A percentile compares a stretch with the other conserved stretches of the same genome.
phyloP scores from a whole-genome alignment of 768 basidiomycete genomes.

The Chalciporus sphaerocephalus region DNA sequence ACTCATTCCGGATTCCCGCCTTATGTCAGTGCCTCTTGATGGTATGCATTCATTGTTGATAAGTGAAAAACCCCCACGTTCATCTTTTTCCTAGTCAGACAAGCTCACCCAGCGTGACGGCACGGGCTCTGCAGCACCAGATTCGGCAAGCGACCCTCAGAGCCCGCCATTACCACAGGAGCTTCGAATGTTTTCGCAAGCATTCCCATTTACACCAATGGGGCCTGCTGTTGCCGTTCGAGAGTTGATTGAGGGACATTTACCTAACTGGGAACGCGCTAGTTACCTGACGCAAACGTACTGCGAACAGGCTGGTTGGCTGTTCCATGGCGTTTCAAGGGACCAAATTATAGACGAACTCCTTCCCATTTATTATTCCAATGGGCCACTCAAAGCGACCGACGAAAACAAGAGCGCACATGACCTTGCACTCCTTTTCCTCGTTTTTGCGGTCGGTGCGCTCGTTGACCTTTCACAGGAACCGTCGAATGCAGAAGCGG shows the following conservation, averaged over 20 bases:
- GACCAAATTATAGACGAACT: conserved; percentile 44
- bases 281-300: conserved; percentile 42
- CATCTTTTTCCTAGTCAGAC: conserved; percentile 24
- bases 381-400: conserved; percentile 12
- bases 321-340: conserved; percentile 45
- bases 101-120: conserved; percentile 12
- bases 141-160: conserved; percentile 26
- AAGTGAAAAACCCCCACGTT: neutral
- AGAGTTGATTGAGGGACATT: conserved; percentile 47
- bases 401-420: conserved; percentile 45
- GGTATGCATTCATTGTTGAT: conserved; percentile 18
- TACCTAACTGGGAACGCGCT: conserved; percentile 53
- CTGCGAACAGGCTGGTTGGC: conserved; percentile 46
- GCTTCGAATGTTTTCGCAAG: conserved; percentile 47
- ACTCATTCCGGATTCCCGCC: conserved; percentile 6
- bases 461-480: conserved; percentile 36
- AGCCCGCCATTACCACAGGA: conserved; percentile 31
- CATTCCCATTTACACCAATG: conserved; percentile 63
- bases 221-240: conserved; percentile 45
- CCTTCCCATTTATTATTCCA: conserved; percentile 39
- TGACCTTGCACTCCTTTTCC: conserved; percentile 46
- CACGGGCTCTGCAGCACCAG: conserved; percentile 19
- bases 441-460: conserved; percentile 51
- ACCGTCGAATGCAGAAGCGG: conserved; percentile 39
- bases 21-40: conserved; percentile 31